Percentiles rank a stretch among this genome's conserved stretches.
These are phyloP conservation scores for Rhizopogon sp. DNA, from an alignment of 768 basidiomycete species.

Conservation along the genomic window DNA sequence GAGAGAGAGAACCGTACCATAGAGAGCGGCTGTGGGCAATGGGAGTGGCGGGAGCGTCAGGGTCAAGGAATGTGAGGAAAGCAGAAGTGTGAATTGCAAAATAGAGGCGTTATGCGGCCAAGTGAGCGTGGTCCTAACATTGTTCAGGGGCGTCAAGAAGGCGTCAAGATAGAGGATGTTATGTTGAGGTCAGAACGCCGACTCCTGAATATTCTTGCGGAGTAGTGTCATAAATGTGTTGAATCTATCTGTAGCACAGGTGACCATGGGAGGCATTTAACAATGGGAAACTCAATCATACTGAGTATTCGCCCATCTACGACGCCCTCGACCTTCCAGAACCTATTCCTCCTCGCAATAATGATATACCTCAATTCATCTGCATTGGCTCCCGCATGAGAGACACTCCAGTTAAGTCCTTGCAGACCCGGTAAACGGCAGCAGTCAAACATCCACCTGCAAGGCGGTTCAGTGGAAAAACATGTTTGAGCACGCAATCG, in stretches of 20 bases:
- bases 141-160: background rate
- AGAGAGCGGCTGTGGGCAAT: slow-evolving; percentile 63
- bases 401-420: slow-evolving; percentile 73
- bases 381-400: slow-evolving; percentile 49
- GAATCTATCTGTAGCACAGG: slow-evolving; percentile 53
- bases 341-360: slow-evolving; percentile 78
- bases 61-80: slow-evolving; percentile 78
- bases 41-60: slow-evolving; percentile 40
- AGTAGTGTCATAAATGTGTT: slow-evolving; percentile 66
- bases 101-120: slow-evolving; percentile 64
- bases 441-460: slow-evolving; percentile 91
- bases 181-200: slow-evolving; percentile 72
- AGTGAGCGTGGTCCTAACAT: slow-evolving; percentile 54
- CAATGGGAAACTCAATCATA: slow-evolving; percentile 37
- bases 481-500: background rate
- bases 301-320: slow-evolving; percentile 53
- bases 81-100: slow-evolving; percentile 83
- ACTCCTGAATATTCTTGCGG: slow-evolving; percentile 61
- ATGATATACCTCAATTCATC: slow-evolving; percentile 70
- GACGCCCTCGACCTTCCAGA: slow-evolving; percentile 74
- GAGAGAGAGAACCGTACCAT: slow-evolving; percentile 50
- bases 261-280: slow-evolving; percentile 22
- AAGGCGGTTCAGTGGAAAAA: background rate
- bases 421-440: slow-evolving; percentile 72
- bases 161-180: slow-evolving; percentile 21